phyloP scores from a whole-genome alignment of 768 basidiomycete species.

The Boletus edulis region DNA sequence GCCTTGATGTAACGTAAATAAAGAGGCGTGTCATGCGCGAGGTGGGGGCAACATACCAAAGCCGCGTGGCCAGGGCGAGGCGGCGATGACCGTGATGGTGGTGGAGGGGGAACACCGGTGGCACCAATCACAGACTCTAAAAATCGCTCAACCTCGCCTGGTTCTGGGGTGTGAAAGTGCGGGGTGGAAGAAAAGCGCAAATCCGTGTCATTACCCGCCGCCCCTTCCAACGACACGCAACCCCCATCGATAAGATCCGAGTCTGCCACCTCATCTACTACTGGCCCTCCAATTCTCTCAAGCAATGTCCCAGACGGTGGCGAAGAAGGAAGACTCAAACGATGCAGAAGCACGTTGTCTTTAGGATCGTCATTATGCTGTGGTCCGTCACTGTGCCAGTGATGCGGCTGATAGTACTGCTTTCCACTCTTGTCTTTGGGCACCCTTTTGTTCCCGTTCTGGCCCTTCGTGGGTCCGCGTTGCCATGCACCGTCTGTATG shows the following conservation, averaged over 20 bases:
- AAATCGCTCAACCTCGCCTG: constrained; percentile 26
- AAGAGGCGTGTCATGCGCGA: not conserved
- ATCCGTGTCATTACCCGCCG: not conserved
- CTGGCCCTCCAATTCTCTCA: constrained; percentile 19
- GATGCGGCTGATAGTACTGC: not conserved
- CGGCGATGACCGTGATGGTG: not conserved
- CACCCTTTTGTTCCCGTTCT: not conserved
- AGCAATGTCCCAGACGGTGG: constrained; percentile 13
- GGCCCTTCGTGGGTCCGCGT: not conserved
- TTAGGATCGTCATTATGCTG: constrained; percentile 2
- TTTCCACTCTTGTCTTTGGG: constrained; percentile 9
- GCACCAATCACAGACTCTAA: constrained; percentile 24
- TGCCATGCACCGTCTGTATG: not conserved
- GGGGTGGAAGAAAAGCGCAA: constrained; percentile 4
- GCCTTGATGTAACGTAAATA: constrained; percentile 9
- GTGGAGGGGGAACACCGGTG: not conserved
- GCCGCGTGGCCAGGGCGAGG: not conserved
- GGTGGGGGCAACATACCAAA: constrained; percentile 20
- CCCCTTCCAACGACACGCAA: not conserved
- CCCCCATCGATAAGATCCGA: constrained; percentile 10
- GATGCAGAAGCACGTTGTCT: constrained; percentile 8
- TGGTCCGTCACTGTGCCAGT: too few relatives aligned
- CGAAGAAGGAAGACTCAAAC: constrained; percentile 12
- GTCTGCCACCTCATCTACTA: constrained; percentile 1
- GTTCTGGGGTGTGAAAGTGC: constrained; percentile 18